Evolutionary conservation across 1,284 basidiomycete genomes (phyloP), one percentile per base, ranked within the genome.

Genomic region (Austroboletus olivaceoglutinosus): DNA sequence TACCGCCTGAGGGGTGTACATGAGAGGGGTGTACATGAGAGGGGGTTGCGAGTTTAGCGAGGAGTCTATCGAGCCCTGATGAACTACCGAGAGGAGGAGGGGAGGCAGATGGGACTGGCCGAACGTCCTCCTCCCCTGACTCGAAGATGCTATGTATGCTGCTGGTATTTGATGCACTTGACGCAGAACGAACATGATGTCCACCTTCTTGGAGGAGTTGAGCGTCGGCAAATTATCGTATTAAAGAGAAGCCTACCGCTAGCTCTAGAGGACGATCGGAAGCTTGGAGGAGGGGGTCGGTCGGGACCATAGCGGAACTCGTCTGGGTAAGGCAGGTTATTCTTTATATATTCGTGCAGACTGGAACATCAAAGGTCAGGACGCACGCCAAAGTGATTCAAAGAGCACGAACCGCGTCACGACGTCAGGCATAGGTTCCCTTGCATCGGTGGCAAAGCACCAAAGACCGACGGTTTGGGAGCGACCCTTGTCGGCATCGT

Each of bases 401-500:
- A 29, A 41, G 39, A 23, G 30, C 5, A 69, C 70, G 58, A 59
- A 85, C 85, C 85, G 76, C 64, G 77, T 70, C 73, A 88, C 77
- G 51, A 87, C 83, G 56, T 83, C 78, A 52, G 77, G 82, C 64
- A 93, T 76, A 22, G 81, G 78, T 61, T 87, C 85, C 38, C 89
- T 76, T 30, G 84, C 80, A 48, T 85, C 83, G 15, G 82, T 81
- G 29, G 86, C 78, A 48, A 70, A 85, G 66, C 87, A 86, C 91
- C 91, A 94, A 10, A 93, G 73, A 3, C 90, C 90, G 52, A 89
- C 78, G 2, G 83, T 86, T 39, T 73, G 72, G 3, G 76, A 70
- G 21, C 65, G 71, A n/a, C 83, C 84, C 62, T 83, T 85, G 58
- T 79, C 73, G 36, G 71, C 72, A 7, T 70, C 63, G 22, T 66